Conservation (phyloP, 2,329 filamentous ascomycete species). For the Daldinia eschscholtzii region DNA sequence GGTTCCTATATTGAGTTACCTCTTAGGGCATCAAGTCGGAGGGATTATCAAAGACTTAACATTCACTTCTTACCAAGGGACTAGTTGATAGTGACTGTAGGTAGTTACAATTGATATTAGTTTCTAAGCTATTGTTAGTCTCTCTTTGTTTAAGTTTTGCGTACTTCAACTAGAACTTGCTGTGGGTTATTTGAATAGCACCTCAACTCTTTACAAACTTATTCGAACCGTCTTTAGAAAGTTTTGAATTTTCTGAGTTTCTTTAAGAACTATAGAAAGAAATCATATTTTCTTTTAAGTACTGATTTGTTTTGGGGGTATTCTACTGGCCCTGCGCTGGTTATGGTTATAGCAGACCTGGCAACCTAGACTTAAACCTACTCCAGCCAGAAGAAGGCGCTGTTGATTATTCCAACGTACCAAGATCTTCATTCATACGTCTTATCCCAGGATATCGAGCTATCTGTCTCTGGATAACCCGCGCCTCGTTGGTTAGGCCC, state of each 20-base stretch:
- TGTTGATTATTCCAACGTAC: background rate
- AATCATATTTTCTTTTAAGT: background rate
- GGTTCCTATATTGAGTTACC: background rate
- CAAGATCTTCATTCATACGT: background rate
- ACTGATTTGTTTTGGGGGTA: background rate
- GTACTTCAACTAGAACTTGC: background rate
- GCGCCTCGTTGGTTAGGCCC: slow-evolving; percentile 34
- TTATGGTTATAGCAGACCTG: background rate
- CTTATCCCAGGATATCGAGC: slow-evolving; percentile 12
- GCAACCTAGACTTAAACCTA: background rate
- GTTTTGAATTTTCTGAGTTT: background rate
- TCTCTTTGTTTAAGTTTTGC: background rate
- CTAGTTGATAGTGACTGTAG: background rate
- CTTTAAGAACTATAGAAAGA: background rate
- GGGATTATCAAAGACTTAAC: background rate
- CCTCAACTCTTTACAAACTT: no score
- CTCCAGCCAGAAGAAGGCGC: background rate
- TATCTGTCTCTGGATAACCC: slow-evolving; percentile 27
- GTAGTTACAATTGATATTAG: background rate
- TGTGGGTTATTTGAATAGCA: no score
- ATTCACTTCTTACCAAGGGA: background rate
- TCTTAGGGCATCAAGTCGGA: background rate
- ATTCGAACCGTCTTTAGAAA: background rate
- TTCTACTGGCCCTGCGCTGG: background rate
- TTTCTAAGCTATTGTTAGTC: background rate